phyloP scores from a whole-genome alignment of 352 stramenopile genomes.

The Globisporangium ultimum region DNA sequence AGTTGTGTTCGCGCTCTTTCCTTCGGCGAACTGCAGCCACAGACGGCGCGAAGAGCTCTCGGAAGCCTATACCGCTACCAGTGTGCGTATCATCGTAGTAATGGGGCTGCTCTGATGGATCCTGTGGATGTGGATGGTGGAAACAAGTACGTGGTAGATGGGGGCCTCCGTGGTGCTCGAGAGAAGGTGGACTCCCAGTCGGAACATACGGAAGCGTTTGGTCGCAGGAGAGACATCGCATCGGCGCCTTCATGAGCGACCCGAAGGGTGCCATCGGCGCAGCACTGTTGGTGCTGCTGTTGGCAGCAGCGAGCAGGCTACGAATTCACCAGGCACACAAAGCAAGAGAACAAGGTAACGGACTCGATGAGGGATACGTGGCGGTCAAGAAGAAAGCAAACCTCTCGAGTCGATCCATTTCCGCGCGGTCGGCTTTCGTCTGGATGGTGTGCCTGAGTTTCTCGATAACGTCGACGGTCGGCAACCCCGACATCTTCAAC shows the following conservation, averaged over 20 bases:
- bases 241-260: conserved; percentile 49
- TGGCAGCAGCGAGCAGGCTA: conserved; percentile 28
- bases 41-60: conserved; percentile 13
- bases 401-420: conserved; percentile 48
- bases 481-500: conserved; percentile 38
- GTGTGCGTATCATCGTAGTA: neutral
- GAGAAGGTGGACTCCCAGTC: conserved; percentile 5
- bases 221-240: conserved; percentile 61
- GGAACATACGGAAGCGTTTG: conserved; percentile 35
- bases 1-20: conserved; percentile 13
- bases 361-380: neutral
- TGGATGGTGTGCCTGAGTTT: conserved; percentile 36
- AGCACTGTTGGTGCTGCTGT: conserved; percentile 3
- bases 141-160: conserved; percentile 1
- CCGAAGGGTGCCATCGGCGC: conserved; percentile 9
- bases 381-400: neutral
- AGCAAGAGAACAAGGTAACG: neutral
- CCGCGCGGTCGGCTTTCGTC: conserved; percentile 47
- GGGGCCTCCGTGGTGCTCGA: conserved; percentile 4
- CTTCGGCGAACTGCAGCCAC: conserved; percentile 11
- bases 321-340: neutral
- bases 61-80: neutral
- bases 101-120: neutral
- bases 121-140: neutral
- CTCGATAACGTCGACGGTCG: conserved; percentile 45